phyloP scores from a whole-genome alignment of 2,329 filamentous ascomycete genomes.

The Chaetomium strumarium region DNA sequence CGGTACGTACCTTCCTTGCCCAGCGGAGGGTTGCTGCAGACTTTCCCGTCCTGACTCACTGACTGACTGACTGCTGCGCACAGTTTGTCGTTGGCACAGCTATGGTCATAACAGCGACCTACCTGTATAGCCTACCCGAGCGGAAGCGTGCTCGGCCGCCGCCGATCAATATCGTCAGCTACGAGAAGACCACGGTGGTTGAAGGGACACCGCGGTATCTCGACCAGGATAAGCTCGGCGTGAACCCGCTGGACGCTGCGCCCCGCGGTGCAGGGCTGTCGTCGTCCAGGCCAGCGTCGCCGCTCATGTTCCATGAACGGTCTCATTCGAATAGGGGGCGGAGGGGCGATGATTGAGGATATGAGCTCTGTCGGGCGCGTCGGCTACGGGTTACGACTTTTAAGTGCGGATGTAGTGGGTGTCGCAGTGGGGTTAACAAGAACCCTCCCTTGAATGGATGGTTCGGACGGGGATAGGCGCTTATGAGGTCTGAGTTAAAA shows the following conservation, averaged over 20 bases:
- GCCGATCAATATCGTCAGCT: slow-evolving; percentile 63
- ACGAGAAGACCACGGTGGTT: slow-evolving; percentile 67
- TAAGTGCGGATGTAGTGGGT: background rate
- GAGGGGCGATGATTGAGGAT: slow-evolving; percentile 33
- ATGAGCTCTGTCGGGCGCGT: background rate
- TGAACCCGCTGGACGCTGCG: slow-evolving; percentile 38
- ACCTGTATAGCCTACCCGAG: slow-evolving; percentile 71
- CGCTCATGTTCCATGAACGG: slow-evolving; percentile 34
- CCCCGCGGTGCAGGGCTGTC: slow-evolving; percentile 34
- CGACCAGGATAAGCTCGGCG: slow-evolving; percentile 31
- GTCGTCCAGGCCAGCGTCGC: slow-evolving; percentile 43
- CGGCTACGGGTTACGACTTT: background rate
- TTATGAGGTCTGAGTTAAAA: background rate
- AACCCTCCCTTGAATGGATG: background rate
- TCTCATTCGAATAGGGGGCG: slow-evolving; percentile 35
- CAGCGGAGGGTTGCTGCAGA: too few relatives aligned
- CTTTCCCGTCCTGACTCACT: background rate
- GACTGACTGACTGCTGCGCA: background rate
- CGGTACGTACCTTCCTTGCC: slow-evolving; percentile 49
- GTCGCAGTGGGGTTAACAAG: background rate
- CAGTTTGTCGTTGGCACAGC: slow-evolving; percentile 79
- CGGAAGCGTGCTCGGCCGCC: slow-evolving; percentile 54
- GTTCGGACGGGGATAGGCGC: background rate
- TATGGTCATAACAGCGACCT: slow-evolving; percentile 75
- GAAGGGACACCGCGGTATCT: slow-evolving; percentile 40